These are phyloP conservation scores for Cucurbita moschata DNA, from an alignment of 306 rosid species.

Conservation along the genomic window DNA sequence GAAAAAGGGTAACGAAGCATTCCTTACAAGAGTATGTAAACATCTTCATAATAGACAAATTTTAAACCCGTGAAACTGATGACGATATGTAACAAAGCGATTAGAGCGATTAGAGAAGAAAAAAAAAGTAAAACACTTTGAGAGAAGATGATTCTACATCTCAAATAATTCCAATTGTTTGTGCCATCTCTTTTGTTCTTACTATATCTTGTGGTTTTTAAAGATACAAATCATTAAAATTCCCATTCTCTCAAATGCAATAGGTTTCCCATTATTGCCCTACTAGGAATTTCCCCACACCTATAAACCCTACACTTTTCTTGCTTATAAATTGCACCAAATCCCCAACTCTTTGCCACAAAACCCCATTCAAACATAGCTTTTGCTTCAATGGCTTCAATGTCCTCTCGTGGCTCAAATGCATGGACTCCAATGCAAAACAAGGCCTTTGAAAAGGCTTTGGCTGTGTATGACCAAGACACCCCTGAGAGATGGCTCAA, in stretches of 20 bases:
- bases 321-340: neutral
- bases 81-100: too few relatives aligned
- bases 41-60: too few relatives aligned
- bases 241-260: too few relatives aligned
- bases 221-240: neutral
- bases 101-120: too few relatives aligned
- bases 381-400: neutral
- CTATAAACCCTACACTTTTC: neutral
- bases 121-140: neutral
- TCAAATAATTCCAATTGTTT: neutral
- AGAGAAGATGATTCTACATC: neutral
- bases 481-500: constrained; percentile 31
- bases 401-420: constrained; percentile 3
- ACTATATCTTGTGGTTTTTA: neutral
- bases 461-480: constrained; percentile 23
- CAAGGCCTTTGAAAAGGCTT: constrained; percentile 23
- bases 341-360: neutral
- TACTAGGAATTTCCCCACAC: neutral
- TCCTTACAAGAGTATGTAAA: too few relatives aligned
- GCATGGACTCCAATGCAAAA: constrained; percentile 23
- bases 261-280: neutral
- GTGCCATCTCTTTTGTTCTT: neutral
- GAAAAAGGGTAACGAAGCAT: too few relatives aligned
- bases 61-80: too few relatives aligned
- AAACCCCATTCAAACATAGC: neutral